phyloP scores from a whole-genome alignment of 2,329 filamentous ascomycete species.

The Penicillium sp. region DNA sequence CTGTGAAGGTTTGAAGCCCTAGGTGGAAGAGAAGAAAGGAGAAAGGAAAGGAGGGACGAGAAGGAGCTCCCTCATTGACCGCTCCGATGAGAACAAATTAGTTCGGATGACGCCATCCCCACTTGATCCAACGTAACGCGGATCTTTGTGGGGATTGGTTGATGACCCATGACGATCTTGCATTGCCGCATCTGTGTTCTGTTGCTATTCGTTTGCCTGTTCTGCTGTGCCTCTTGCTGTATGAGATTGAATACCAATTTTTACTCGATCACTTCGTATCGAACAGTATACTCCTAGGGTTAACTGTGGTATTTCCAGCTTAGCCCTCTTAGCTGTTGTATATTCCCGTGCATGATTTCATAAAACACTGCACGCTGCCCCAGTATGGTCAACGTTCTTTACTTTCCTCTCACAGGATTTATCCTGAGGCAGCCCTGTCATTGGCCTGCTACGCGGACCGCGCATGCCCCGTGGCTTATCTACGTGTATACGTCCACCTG shows the following conservation, averaged over 20 bases:
- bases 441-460: no score
- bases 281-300: no score
- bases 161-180: constrained; percentile 15
- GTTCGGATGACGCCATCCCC: constrained; percentile 31
- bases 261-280: background rate
- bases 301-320: no score
- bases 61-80: background rate
- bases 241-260: background rate
- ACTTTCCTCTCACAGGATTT: no score
- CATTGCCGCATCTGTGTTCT: constrained; percentile 7
- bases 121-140: constrained; percentile 2
- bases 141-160: constrained; percentile 16
- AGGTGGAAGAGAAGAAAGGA: background rate
- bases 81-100: constrained; percentile 28
- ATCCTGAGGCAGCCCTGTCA: no score
- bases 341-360: no score
- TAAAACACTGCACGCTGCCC: no score
- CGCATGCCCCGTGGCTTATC: no score
- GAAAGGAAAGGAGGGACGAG: background rate
- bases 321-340: no score
- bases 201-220: constrained; percentile 9
- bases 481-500: no score
- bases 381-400: no score
- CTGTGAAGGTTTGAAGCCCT: constrained; percentile 51
- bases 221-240: background rate